phyloP scores from a whole-genome alignment of 2,329 filamentous ascomycete genomes.

The Metarhizium robertsii region DNA sequence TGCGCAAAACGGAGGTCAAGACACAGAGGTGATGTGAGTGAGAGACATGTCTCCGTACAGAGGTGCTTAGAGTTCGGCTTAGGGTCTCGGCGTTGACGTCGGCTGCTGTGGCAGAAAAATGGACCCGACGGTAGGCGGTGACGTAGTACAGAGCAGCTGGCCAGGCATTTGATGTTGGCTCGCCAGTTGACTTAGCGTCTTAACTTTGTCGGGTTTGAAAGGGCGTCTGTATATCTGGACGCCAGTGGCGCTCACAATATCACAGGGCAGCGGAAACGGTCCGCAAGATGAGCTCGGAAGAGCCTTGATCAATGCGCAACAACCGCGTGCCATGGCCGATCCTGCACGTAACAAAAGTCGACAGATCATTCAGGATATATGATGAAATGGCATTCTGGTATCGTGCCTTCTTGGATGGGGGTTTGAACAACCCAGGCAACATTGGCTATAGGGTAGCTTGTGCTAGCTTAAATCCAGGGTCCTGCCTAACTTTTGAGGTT shows the following conservation, averaged over 20 bases:
- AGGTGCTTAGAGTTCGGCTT: not conserved
- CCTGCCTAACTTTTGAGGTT: not conserved
- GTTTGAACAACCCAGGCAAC: too few species aligned
- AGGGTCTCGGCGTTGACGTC: slow-evolving; percentile 2
- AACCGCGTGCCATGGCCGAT: too few species aligned
- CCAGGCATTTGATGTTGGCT: not conserved
- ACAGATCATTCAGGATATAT: too few species aligned
- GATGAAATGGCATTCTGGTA: too few species aligned
- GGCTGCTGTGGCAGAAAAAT: slow-evolving; percentile 6
- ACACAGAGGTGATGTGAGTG: not conserved
- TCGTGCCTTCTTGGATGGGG: too few species aligned
- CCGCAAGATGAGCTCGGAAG: too few species aligned
- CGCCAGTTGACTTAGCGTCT: not conserved
- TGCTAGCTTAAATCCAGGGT: not conserved
- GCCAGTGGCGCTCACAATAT: too few species aligned
- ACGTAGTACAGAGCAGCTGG: slow-evolving; percentile 4
- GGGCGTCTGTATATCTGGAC: too few species aligned
- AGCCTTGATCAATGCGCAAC: too few species aligned
- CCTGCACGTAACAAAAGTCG: too few species aligned
- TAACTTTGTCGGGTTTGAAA: too few species aligned
- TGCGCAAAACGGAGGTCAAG: not conserved
- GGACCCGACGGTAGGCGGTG: slow-evolving; percentile 4
- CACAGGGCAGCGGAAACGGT: too few species aligned
- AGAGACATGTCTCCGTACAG: not conserved
- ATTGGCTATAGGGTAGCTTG: not conserved